Conservation (phyloP, 2,329 filamentous ascomycete species). For the Didymella sp. region DNA sequence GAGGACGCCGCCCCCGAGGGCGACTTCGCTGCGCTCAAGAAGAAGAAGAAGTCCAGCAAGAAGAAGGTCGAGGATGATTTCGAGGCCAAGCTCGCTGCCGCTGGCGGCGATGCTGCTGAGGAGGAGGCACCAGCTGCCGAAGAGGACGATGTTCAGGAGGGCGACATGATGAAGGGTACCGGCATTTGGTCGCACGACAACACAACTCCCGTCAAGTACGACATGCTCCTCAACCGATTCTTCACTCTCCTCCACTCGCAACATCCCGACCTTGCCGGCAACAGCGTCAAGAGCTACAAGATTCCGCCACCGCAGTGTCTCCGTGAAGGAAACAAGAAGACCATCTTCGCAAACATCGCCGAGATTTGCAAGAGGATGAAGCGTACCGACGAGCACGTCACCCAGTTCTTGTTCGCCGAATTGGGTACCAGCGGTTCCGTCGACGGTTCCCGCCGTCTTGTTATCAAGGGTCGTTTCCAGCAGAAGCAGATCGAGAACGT, state of each 20-base stretch:
- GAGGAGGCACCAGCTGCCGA: constrained; percentile 58
- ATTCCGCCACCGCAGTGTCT: constrained; percentile 98
- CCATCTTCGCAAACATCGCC: constrained; percentile 98
- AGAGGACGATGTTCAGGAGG: constrained; percentile 63
- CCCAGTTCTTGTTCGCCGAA: constrained; percentile 95
- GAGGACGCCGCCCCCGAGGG: constrained; percentile 60
- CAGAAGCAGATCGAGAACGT: constrained; percentile 99
- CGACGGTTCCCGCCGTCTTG: constrained; percentile 84
- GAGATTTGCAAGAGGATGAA: constrained; percentile 99
- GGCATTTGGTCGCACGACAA: constrained; percentile 89
- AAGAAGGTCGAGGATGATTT: constrained; percentile 66
- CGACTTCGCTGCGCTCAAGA: constrained; percentile 71
- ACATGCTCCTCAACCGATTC: constrained; percentile 86
- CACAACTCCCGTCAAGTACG: constrained; percentile 80
- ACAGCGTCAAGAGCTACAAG: constrained; percentile 94
- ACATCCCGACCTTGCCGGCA: constrained; percentile 93
- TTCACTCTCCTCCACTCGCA: constrained; percentile 93
- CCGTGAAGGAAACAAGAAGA: constrained; percentile 98
- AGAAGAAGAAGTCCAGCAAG: constrained; percentile 86
- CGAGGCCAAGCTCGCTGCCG: constrained; percentile 70
- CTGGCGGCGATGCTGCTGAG: constrained; percentile 62
- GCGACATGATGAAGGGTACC: constrained; percentile 85
- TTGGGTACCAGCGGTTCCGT: constrained; percentile 96
- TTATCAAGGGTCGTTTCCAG: constrained; percentile 99
- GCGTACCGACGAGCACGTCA: constrained; percentile 96